These are phyloP conservation scores for Williopsis jadinii DNA, from an alignment of 1,139 yeast species.

Conservation along the genomic window DNA sequence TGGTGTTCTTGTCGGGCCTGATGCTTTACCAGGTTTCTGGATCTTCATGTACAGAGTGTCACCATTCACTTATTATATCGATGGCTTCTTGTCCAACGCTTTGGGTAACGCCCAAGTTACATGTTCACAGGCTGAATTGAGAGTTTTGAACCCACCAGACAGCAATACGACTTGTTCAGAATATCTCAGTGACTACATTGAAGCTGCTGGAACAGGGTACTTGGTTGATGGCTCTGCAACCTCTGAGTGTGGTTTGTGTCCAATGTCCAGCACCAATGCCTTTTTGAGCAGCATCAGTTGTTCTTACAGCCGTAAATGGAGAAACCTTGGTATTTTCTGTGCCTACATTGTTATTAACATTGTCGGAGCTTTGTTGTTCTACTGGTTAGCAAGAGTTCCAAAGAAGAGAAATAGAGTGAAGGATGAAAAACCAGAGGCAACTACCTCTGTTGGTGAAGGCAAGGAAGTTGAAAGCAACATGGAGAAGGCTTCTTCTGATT, in stretches of 20 bases:
- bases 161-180: too few relatives aligned
- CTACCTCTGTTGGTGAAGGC: not conserved
- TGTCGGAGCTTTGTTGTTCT: conserved; percentile 43
- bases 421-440: conserved; percentile 6
- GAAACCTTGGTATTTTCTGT: conserved; percentile 49
- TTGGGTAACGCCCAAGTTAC: too few relatives aligned
- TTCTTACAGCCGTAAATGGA: conserved; percentile 46
- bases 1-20: too few relatives aligned
- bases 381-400: conserved; percentile 77
- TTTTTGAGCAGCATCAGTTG: conserved; percentile 41
- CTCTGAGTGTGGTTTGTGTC: conserved; percentile 44
- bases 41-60: too few relatives aligned
- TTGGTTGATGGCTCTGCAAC: conserved; percentile 37
- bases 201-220: conserved; percentile 57
- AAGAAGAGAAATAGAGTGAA: conserved; percentile 24
- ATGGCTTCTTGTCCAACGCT: too few relatives aligned
- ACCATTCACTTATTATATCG: too few relatives aligned
- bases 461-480: not conserved
- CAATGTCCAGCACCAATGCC: conserved; percentile 40
- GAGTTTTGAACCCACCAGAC: too few relatives aligned
- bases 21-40: too few relatives aligned
- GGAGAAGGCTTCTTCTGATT: not conserved
- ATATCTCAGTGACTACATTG: too few relatives aligned
- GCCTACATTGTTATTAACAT: conserved; percentile 46
- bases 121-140: too few relatives aligned